Conservation (phyloP, 1,284 basidiomycete species). For the Leccinum insolens region DNA sequence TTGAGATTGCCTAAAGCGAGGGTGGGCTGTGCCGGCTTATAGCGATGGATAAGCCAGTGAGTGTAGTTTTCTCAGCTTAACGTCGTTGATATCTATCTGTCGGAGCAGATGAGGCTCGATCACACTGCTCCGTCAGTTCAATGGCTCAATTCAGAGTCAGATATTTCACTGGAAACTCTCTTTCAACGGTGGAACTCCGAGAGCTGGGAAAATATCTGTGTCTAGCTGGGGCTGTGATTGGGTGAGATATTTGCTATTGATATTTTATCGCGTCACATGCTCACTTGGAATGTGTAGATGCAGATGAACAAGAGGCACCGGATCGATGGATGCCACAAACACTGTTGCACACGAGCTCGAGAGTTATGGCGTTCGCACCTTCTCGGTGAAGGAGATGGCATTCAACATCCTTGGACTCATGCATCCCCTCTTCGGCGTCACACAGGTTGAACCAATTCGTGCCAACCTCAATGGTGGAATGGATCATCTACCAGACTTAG, state of each 20-base stretch:
- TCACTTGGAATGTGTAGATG: conserved; percentile 40
- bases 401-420: conserved; percentile 98
- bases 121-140: conserved; percentile 97
- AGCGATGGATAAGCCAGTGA: conserved; percentile 3
- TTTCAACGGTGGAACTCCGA: conserved; percentile 68
- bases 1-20: no score
- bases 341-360: conserved; percentile 94
- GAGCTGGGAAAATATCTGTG: conserved; percentile 99
- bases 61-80: conserved; percentile 21
- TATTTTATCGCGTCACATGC: neutral
- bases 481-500: conserved; percentile 94
- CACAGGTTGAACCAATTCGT: conserved; percentile 99
- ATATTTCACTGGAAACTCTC: no score
- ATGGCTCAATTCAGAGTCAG: conserved; percentile 53
- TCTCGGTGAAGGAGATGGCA: conserved; percentile 99
- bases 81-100: conserved; percentile 2
- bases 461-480: conserved; percentile 97
- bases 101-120: conserved; percentile 88
- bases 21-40: no score
- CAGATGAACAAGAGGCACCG: conserved; percentile 70
- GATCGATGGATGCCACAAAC: conserved; percentile 95
- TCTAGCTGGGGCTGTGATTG: conserved; percentile 97
- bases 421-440: conserved; percentile 99
- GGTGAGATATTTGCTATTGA: conserved; percentile 48
- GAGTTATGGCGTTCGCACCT: conserved; percentile 92